Conservation (phyloP, 2,329 filamentous ascomycete genomes). For the Scytalidium sp. region DNA sequence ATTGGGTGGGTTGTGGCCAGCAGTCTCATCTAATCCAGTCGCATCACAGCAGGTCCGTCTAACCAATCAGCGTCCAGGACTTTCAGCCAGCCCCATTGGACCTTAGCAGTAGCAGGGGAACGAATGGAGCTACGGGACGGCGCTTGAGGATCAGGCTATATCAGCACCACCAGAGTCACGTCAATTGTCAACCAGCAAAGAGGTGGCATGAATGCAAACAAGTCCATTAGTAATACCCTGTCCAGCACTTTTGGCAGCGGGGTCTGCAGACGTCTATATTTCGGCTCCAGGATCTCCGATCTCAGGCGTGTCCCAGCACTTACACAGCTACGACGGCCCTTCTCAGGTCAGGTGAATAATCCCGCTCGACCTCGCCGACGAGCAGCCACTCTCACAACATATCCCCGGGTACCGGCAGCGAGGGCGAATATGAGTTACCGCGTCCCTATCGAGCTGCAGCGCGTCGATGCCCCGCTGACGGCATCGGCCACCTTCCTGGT, state of each 20-base stretch:
- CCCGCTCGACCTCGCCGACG: neutral
- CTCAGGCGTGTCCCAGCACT: neutral
- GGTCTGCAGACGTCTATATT: neutral
- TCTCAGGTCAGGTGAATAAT: neutral
- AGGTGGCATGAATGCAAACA: neutral
- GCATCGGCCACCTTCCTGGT: slow-evolving; percentile 52
- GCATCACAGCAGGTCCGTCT: no score
- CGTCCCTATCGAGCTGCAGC: slow-evolving; percentile 38
- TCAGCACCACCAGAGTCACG: neutral
- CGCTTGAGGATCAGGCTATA: neutral
- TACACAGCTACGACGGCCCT: neutral
- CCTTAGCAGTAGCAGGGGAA: no score
- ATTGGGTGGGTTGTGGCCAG: no score
- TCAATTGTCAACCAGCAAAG: neutral
- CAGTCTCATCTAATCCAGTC: no score
- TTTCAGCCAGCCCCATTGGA: no score
- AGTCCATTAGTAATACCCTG: neutral
- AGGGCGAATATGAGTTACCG: slow-evolving; percentile 15
- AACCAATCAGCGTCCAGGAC: no score
- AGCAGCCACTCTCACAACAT: neutral
- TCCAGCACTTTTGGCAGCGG: no score
- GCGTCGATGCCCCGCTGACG: slow-evolving; percentile 49
- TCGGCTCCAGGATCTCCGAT: neutral
- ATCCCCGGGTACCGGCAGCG: neutral
- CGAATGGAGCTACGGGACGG: no score